These are phyloP conservation scores for Effrenium voratum DNA, from an alignment of 73 alveolate genomes.

Conservation along the genomic window DNA sequence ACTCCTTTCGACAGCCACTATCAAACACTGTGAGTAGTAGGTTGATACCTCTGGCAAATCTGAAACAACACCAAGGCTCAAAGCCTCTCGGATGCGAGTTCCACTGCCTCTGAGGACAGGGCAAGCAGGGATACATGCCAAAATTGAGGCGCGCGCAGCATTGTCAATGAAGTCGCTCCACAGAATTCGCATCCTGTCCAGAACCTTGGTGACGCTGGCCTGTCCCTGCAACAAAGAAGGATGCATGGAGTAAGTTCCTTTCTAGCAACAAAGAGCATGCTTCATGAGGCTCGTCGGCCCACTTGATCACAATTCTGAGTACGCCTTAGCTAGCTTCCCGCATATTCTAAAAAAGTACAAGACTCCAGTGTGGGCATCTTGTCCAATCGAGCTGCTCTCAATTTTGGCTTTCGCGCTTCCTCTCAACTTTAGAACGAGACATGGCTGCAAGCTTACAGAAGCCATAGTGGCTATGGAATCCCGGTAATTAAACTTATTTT, in stretches of 20 bases:
- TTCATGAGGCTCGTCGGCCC: too few relatives aligned
- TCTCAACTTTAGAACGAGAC: neutral
- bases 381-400: neutral
- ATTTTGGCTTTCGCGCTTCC: neutral
- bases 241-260: too few relatives aligned
- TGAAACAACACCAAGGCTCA: neutral
- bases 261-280: too few relatives aligned
- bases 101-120: neutral
- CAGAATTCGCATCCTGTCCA: conserved; percentile 3
- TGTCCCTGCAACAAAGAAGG: too few relatives aligned
- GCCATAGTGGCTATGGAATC: neutral
- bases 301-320: too few relatives aligned
- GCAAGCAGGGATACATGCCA: neutral
- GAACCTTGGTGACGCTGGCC: conserved; percentile 16
- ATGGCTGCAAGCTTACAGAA: too few relatives aligned
- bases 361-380: neutral
- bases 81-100: neutral
- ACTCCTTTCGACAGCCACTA: too few relatives aligned
- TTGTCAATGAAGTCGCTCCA: conserved; percentile 47
- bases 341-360: too few relatives aligned
- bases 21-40: too few relatives aligned
- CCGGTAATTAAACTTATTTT: neutral
- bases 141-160: neutral
- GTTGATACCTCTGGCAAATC: neutral
- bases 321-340: too few relatives aligned